Conservation (phyloP, 148 eudicot genomes). For the Amaranthus cruentus region DNA sequence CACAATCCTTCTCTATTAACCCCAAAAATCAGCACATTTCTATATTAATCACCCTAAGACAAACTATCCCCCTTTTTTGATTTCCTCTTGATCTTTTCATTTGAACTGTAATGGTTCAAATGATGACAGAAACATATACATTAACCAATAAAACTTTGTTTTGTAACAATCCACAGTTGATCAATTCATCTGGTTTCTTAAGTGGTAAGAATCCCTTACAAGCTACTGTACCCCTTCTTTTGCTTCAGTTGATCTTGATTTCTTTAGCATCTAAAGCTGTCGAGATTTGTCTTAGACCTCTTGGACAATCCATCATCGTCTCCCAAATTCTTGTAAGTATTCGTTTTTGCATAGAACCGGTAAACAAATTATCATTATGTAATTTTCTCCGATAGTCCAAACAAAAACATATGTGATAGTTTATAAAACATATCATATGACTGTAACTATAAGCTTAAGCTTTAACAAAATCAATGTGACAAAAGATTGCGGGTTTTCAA, state of each 20-base stretch:
- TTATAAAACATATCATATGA: no score
- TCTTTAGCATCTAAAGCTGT: slow-evolving; percentile 30
- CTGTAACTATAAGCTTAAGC: no score
- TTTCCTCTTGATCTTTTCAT: no score
- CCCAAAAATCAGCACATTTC: no score
- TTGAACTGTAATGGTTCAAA: background rate
- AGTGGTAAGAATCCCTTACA: slow-evolving; percentile 30
- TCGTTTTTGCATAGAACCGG: background rate
- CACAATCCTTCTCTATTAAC: no score
- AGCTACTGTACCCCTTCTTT: slow-evolving; percentile 39
- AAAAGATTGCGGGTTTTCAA: no score
- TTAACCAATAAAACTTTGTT: background rate
- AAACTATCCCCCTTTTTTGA: no score
- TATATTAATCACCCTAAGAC: no score
- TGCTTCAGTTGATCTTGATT: slow-evolving; percentile 42
- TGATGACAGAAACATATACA: background rate
- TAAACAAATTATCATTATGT: background rate
- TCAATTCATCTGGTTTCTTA: slow-evolving; percentile 15
- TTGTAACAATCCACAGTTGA: slow-evolving; percentile 16
- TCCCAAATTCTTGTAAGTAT: slow-evolving; percentile 52
- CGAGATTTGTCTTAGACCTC: slow-evolving; percentile 43
- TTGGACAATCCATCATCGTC: slow-evolving; percentile 53
- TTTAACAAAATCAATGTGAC: no score
- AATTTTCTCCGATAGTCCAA: background rate
- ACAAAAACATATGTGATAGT: no score